Base-by-base conservation (phyloP, 331 rosid species). In the Acacia concinna region DNA sequence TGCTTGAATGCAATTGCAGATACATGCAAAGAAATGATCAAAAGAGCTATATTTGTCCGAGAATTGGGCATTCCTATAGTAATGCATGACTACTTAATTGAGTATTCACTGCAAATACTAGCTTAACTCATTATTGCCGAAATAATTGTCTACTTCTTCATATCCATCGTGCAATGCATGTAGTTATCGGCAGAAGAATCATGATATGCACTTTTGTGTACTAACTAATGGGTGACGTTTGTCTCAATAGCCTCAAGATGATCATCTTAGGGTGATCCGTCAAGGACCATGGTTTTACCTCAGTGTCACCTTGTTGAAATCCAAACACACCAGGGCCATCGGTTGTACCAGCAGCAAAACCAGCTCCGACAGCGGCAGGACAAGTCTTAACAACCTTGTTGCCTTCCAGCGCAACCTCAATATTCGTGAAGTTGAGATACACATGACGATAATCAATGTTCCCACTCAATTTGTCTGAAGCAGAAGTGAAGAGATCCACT, bases 341-440 rank as follows among this genome's bases (percentile, higher is more conserved):
- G 0, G 98, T 94, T 25, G 98, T 94, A 44, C 97, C 97, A 34
- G 98, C 98, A 2, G 98, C 97, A 81, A 94, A 94, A 79, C 93
- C 97, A 31, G 98, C 90, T 80, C 98, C 98, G 32, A 94, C 89
- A 1, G 97, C 98, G 1, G 97, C 94, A 34, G 97, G 97, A 67
- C 97, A 92, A 1, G 98, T 94, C 79, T 68, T 89, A 8, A 89
- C 94, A 12, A 75, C 80, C 68, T 79, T 79, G 38, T 83, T 83
- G 54, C 73, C 87, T 18, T 76, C 87, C 60, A 94, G 52, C 31
- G 77, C 84, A 60, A 92, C 94, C 76, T 89, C 85, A 76, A 90
- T 85, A 18, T 89, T 65, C 0, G 98, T 94, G 43, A 92, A 89
- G 62, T 94, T 87, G 25, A 94, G 68, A 78, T 92, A 92, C 54